A percentile compares a stretch with the other conserved stretches of the same genome.
These are phyloP conservation scores for Podospora pseudoanserina DNA, from an alignment of 495 filamentous ascomycete genomes.

Conservation along the genomic window DNA sequence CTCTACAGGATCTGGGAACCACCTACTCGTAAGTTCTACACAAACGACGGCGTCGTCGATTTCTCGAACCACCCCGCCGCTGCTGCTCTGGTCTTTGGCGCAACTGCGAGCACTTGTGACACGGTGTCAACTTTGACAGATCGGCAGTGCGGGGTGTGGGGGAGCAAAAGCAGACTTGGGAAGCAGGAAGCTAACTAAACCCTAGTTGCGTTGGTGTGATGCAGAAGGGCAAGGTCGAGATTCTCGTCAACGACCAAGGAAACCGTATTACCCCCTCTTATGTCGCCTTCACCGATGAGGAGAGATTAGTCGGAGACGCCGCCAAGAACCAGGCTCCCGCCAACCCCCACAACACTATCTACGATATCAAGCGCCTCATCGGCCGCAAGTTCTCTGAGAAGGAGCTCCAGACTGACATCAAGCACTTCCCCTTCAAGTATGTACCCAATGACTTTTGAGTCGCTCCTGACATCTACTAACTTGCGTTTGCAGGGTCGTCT, in stretches of 20 bases:
- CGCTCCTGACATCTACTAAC: conserved; percentile 14
- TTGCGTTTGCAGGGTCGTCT: conserved; percentile 48
- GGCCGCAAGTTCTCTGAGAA: conserved; percentile 86
- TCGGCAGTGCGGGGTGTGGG: neutral
- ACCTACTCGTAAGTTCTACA: conserved; percentile 74
- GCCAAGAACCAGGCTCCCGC: conserved; percentile 98
- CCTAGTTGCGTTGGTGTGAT: conserved; percentile 82
- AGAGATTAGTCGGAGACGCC: conserved; percentile 94
- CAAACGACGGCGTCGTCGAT: neutral
- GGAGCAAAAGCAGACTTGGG: neutral
- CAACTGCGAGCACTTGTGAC: neutral
- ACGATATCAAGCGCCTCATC: conserved; percentile 91
- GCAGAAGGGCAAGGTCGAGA: conserved; percentile 98
- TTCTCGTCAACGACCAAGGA: conserved; percentile 95
- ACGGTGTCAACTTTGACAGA: conserved; percentile 16
- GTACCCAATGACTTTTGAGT: neutral
- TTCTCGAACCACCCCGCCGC: neutral
- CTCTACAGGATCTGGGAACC: conserved; percentile 76
- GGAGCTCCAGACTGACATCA: conserved; percentile 77
- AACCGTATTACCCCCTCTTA: conserved; percentile 99
- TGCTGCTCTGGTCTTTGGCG: neutral
- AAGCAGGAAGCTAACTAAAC: conserved; percentile 23
- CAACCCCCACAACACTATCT: conserved; percentile 86
- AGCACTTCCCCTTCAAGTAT: conserved; percentile 86
- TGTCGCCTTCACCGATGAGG: conserved; percentile 97